Percentiles rank a stretch among this genome's conserved stretches.
Evolutionary conservation across 2,329 filamentous ascomycete genomes (phyloP).

Genomic region (Penicillium sp.): DNA sequence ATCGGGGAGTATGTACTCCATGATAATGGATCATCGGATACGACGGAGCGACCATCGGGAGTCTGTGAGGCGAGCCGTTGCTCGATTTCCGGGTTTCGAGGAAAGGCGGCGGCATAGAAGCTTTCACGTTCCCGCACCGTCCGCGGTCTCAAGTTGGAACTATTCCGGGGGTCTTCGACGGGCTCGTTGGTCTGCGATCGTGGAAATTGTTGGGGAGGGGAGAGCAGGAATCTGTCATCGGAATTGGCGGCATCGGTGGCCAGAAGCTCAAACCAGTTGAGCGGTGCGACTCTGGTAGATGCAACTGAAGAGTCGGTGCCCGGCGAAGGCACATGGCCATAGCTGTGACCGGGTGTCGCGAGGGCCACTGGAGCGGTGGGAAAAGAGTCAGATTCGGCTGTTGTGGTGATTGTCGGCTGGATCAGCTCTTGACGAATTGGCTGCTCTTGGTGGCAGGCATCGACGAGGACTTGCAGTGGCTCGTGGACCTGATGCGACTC

Average conservation of each 20-base stretch:
- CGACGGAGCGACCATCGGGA: not conserved
- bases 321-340: constrained; percentile 25
- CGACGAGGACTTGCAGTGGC: constrained; percentile 23
- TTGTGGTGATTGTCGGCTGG: not conserved
- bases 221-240: constrained; percentile 31
- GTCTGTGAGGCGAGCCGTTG: constrained; percentile 9
- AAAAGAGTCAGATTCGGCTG: not conserved
- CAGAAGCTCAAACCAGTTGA: constrained; percentile 53
- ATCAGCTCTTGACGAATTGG: constrained; percentile 8
- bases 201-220: constrained; percentile 15
- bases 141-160: constrained; percentile 18
- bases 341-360: constrained; percentile 8
- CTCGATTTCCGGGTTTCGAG: constrained; percentile 11
- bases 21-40: constrained; percentile 11
- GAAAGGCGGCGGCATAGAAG: constrained; percentile 21
- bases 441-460: constrained; percentile 27
- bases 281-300: constrained; percentile 46
- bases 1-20: constrained; percentile 14
- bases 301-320: constrained; percentile 39
- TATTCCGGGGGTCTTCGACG: constrained; percentile 16
- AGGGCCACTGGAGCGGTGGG: constrained; percentile 9
- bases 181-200: not conserved
- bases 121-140: constrained; percentile 20
- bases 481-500: constrained; percentile 11
- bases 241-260: constrained; percentile 48